phyloP scores from a whole-genome alignment of 2,329 filamentous ascomycete genomes.

The Cladosporium austrohemisphaericum region DNA sequence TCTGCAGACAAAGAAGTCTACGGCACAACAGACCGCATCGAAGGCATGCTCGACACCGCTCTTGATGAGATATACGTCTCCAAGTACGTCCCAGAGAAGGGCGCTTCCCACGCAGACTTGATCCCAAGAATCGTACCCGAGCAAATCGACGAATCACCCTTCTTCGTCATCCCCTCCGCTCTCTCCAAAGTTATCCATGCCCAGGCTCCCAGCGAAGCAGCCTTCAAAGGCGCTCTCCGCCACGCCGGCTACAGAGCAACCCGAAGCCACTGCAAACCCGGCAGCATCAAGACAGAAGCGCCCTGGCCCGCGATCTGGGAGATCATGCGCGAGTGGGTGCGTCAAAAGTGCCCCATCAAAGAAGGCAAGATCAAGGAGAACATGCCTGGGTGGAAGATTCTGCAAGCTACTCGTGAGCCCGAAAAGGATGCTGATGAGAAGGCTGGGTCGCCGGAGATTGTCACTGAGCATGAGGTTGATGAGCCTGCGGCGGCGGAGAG shows the following conservation, averaged over 20 bases:
- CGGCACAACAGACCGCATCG: constrained; percentile 72
- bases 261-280: constrained; percentile 82
- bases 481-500: constrained; percentile 7
- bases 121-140: constrained; percentile 56
- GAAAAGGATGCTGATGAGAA: constrained; percentile 26
- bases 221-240: constrained; percentile 74
- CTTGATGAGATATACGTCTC: constrained; percentile 62
- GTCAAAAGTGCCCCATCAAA: constrained; percentile 75
- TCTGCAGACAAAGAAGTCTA: constrained; percentile 66
- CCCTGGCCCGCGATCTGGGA: constrained; percentile 90
- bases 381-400: constrained; percentile 68
- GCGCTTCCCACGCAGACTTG: constrained; percentile 12
- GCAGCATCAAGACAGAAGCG: constrained; percentile 90
- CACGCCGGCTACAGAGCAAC: constrained; percentile 78
- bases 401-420: constrained; percentile 34
- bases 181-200: constrained; percentile 76
- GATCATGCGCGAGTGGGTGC: constrained; percentile 86
- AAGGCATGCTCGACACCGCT: constrained; percentile 87
- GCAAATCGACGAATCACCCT: constrained; percentile 69
- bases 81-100: constrained; percentile 15
- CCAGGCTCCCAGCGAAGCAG: constrained; percentile 71
- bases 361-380: constrained; percentile 64
- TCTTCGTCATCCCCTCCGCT: constrained; percentile 76
- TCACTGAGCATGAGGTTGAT: constrained; percentile 17
- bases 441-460: constrained; percentile 20